Evolutionary conservation across 78 protist species (phyloP).

Genomic region (Cyanophora paradoxa): DNA sequence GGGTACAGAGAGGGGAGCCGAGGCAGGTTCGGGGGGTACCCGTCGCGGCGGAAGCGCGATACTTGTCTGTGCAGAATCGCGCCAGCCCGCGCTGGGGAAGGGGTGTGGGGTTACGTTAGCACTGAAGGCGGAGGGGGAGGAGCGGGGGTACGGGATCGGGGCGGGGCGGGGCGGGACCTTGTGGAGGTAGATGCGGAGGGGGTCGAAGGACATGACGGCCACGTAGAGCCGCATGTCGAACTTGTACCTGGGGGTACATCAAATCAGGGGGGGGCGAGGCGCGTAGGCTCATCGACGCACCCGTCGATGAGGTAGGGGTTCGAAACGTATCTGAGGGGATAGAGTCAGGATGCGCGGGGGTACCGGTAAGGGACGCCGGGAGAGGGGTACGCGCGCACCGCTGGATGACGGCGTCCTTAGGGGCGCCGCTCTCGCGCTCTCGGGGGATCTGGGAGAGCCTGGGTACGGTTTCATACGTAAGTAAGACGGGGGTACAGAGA

Average conservation of each 20-base stretch:
- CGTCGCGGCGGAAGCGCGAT: not conserved
- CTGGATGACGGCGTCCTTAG: not conserved
- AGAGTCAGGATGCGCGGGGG: not conserved
- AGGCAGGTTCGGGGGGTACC: not conserved
- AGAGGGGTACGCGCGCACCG: not conserved
- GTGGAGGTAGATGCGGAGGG: slow-evolving; percentile 23
- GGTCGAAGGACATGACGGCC: not conserved
- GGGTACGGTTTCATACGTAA: no score
- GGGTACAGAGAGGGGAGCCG: not conserved
- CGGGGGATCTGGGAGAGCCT: not conserved
- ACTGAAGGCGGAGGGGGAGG: no score
- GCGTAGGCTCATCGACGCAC: no score
- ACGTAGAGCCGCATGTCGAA: slow-evolving; percentile 29
- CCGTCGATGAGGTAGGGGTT: slow-evolving; percentile 25
- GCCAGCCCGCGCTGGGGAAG: slow-evolving; percentile 27
- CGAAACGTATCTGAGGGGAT: not conserved
- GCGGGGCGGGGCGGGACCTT: no score
- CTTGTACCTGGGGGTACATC: slow-evolving; percentile 10
- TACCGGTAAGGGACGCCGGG: not conserved
- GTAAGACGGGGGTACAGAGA: no score
- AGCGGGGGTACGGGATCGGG: no score
- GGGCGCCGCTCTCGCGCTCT: not conserved
- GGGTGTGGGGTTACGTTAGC: no score
- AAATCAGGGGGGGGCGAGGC: no score
- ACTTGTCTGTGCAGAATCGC: slow-evolving; percentile 25